Conservation (phyloP, 2,329 filamentous ascomycete genomes). For the Hymenotorrendiella dingleyae region DNA sequence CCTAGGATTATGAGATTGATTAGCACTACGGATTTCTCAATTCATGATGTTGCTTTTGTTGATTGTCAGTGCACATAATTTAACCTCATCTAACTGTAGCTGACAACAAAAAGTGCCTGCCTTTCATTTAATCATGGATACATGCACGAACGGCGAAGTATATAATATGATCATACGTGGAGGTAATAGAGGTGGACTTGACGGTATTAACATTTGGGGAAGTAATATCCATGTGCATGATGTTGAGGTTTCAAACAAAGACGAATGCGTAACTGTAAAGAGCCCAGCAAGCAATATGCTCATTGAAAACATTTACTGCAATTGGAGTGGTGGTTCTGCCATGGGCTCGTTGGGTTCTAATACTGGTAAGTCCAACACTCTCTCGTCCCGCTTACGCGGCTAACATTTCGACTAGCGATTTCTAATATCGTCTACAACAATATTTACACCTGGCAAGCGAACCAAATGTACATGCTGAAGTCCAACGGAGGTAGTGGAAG, state of each 20-base stretch:
- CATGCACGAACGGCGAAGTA: constrained; percentile 43
- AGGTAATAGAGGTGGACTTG: constrained; percentile 45
- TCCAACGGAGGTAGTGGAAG: constrained; percentile 50
- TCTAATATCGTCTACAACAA: constrained; percentile 49
- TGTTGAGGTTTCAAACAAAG: constrained; percentile 56
- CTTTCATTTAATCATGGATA: constrained; percentile 43
- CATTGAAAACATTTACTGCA: constrained; percentile 55
- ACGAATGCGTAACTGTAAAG: constrained; percentile 55
- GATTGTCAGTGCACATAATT: constrained; percentile 12
- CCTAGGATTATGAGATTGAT: constrained; percentile 14
- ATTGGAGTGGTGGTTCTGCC: constrained; percentile 53
- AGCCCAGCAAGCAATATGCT: constrained; percentile 51
- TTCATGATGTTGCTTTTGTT: constrained; percentile 24
- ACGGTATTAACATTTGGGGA: constrained; percentile 50
- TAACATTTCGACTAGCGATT: constrained; percentile 33
- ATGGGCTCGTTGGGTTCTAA: constrained; percentile 48
- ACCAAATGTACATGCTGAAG: constrained; percentile 61
- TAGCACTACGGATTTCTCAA: constrained; percentile 19
- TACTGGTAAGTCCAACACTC: constrained; percentile 15
- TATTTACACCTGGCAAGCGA: constrained; percentile 52
- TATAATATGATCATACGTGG: constrained; percentile 51
- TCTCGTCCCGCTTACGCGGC: not conserved
- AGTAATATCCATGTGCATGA: constrained; percentile 54
- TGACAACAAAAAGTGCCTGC: not conserved
- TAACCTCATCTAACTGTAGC: not conserved